Evolutionary conservation across 140 eudicot genomes (phyloP).

Genomic region (Stevia rebaudiana): DNA sequence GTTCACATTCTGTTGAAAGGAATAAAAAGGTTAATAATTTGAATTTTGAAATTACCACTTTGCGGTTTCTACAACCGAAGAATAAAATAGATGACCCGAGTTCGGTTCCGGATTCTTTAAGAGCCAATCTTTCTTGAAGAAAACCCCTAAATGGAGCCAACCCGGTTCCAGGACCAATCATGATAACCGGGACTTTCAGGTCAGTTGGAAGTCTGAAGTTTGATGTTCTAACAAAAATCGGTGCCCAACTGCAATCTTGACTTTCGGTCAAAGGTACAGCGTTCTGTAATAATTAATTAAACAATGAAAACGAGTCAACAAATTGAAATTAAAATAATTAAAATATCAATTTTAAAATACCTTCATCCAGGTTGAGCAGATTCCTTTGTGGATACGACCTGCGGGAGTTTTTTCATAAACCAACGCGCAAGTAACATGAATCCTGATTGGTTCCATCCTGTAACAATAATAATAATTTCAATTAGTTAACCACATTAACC

Average conservation of each 20-base stretch:
- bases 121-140: conserved; percentile 86
- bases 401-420: conserved; percentile 80
- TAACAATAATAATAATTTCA: conserved; percentile 10
- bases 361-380: conserved; percentile 99
- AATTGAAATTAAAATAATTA: neutral
- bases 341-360: conserved; percentile 19
- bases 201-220: conserved; percentile 91
- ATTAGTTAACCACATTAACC: conserved; percentile 9
- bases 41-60: conserved; percentile 46
- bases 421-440: conserved; percentile 94
- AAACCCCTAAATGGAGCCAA: conserved; percentile 98
- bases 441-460: conserved; percentile 80
- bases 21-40: neutral
- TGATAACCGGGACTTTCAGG: conserved; percentile 67
- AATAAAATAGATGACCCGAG: conserved; percentile 68
- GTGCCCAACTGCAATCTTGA: conserved; percentile 74
- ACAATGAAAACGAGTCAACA: conserved; percentile 1
- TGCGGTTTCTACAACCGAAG: conserved; percentile 89
- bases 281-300: conserved; percentile 43
- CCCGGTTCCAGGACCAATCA: conserved; percentile 99
- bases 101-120: conserved; percentile 83
- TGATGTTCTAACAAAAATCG: conserved; percentile 80
- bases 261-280: conserved; percentile 68
- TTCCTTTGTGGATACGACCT: conserved; percentile 89
- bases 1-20: neutral